Conservation (phyloP, 2,329 filamentous ascomycete species). For the Ploettnerulaceae sp. region DNA sequence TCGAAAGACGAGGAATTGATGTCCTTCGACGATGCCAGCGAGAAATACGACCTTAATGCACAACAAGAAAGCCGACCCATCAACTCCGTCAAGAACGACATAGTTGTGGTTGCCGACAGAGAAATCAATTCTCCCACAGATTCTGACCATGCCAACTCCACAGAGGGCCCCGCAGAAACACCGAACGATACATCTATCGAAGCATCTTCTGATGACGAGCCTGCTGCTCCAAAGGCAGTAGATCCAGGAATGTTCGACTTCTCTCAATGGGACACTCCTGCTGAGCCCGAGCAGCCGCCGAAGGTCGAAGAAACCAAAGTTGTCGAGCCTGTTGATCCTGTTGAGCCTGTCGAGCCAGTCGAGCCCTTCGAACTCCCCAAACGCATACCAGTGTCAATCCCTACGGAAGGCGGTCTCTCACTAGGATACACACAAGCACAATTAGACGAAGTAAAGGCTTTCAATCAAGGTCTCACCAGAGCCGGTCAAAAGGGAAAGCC, state of each 20-base stretch:
- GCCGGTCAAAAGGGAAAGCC: conserved; percentile 17
- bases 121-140: conserved; percentile 8
- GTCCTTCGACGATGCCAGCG: conserved; percentile 20
- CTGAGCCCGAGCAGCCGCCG: not conserved
- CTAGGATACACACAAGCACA: conserved; percentile 21
- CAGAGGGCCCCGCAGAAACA: conserved; percentile 9
- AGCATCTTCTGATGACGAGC: conserved; percentile 16
- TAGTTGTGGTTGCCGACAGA: conserved; percentile 3
- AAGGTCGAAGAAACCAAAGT: not conserved
- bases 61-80: conserved; percentile 2
- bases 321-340: not conserved
- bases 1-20: conserved; percentile 25
- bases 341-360: not conserved
- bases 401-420: conserved; percentile 15
- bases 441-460: conserved; percentile 22
- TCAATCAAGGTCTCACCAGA: conserved; percentile 22
- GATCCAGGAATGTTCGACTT: conserved; percentile 12
- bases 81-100: conserved; percentile 7
- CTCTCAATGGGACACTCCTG: conserved; percentile 2
- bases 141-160: conserved; percentile 8
- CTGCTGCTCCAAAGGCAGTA: conserved; percentile 1
- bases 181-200: conserved; percentile 17
- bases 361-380: conserved; percentile 7
- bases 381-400: conserved; percentile 7
- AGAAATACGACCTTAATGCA: conserved; percentile 5